phyloP scores from a whole-genome alignment of 495 filamentous ascomycete genomes.

The Thermothielavioides terrestris region DNA sequence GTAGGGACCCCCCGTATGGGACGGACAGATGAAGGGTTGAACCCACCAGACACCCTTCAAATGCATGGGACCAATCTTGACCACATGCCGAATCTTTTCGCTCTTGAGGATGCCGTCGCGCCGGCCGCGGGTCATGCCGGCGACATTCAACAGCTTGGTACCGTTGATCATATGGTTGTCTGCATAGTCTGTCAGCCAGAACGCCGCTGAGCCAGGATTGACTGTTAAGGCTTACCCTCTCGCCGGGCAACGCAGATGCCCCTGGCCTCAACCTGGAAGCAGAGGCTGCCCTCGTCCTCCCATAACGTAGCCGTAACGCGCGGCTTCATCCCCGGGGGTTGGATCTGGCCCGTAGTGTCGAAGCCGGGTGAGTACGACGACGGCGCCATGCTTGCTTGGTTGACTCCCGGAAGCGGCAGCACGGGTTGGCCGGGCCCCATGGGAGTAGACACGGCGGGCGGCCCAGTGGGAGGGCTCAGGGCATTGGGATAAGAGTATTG shows the following conservation, averaged over 20 bases:
- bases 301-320: slow-evolving; percentile 93
- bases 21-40: neutral
- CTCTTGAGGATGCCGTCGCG: slow-evolving; percentile 97
- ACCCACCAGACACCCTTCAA: slow-evolving; percentile 96
- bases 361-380: slow-evolving; percentile 53
- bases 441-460: slow-evolving; percentile 58
- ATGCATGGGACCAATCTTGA: slow-evolving; percentile 99
- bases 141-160: slow-evolving; percentile 93
- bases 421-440: slow-evolving; percentile 54
- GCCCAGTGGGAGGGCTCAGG: slow-evolving; percentile 59
- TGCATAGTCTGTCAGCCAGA: slow-evolving; percentile 25
- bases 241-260: slow-evolving; percentile 91
- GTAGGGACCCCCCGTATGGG: neutral
- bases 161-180: slow-evolving; percentile 99
- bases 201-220: neutral
- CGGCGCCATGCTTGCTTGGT: slow-evolving; percentile 39
- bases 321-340: slow-evolving; percentile 97
- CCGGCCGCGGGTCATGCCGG: slow-evolving; percentile 93
- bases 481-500: slow-evolving; percentile 70
- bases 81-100: slow-evolving; percentile 91
- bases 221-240: slow-evolving; percentile 57
- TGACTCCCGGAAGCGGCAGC: slow-evolving; percentile 57
- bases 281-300: slow-evolving; percentile 97
- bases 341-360: slow-evolving; percentile 85
- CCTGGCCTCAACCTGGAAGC: slow-evolving; percentile 95